These are phyloP conservation scores for Pulveroboletus frians DNA, from an alignment of 768 basidiomycete species.

Conservation along the genomic window DNA sequence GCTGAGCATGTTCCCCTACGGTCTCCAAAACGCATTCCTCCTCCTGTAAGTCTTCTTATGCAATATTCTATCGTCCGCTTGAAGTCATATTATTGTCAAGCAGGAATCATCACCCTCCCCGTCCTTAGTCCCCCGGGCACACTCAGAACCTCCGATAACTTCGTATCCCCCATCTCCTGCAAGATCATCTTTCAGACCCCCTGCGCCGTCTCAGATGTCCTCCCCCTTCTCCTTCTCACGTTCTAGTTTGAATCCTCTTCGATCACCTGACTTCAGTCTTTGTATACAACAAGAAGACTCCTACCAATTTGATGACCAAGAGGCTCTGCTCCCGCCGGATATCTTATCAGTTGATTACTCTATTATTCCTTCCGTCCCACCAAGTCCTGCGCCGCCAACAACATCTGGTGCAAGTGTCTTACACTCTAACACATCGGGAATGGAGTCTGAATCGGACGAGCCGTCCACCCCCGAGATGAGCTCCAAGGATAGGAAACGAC, in stretches of 20 bases:
- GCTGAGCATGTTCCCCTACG: neutral
- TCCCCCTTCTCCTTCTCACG: constrained; percentile 10
- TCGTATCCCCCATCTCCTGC: constrained; percentile 1
- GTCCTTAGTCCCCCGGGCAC: constrained; percentile 3
- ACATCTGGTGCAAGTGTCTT: constrained; percentile 17
- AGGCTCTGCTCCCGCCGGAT: neutral
- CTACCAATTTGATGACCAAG: constrained; percentile 9
- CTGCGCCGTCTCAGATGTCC: constrained; percentile 3
- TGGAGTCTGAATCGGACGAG: constrained; percentile 19
- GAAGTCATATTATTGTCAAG: neutral
- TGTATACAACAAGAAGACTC: constrained; percentile 15
- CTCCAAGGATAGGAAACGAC: constrained; percentile 31
- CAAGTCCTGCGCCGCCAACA: constrained; percentile 13
- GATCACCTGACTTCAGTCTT: constrained; percentile 11
- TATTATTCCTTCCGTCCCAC: constrained; percentile 4
- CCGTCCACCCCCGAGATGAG: constrained; percentile 16
- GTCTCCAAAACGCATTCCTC: neutral
- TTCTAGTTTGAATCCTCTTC: neutral
- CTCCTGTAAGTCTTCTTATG: constrained; percentile 12
- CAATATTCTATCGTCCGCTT: neutral
- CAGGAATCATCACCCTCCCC: constrained; percentile 8
- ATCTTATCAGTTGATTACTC: constrained; percentile 4
- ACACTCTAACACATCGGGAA: constrained; percentile 13
- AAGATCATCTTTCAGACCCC: constrained; percentile 1
- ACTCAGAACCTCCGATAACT: constrained; percentile 11